Conservation (phyloP, 1,139 yeast species). For the Yamadazyma sp. region DNA sequence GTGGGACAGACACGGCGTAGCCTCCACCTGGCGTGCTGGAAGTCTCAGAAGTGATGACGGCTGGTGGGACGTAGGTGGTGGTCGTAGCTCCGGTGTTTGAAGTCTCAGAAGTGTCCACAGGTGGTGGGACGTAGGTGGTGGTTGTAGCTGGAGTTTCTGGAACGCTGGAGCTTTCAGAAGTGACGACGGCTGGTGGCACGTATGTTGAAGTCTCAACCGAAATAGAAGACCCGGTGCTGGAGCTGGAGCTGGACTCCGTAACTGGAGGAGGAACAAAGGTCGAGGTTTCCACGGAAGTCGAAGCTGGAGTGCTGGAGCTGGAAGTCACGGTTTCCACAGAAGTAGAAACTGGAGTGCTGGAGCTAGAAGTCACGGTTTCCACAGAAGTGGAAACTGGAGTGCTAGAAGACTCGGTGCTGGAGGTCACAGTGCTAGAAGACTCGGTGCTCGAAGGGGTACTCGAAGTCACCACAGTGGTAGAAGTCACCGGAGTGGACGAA, state of each 20-base stretch:
- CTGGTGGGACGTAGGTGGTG: slow-evolving; percentile 3
- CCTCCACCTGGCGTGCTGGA: slow-evolving; percentile 7
- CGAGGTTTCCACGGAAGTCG: slow-evolving; percentile 6
- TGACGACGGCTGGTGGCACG: too few relatives aligned
- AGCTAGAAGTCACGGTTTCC: background rate
- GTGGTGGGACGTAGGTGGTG: too few relatives aligned
- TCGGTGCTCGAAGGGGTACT: slow-evolving; percentile 1
- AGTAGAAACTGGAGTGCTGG: background rate
- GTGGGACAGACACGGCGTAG: slow-evolving; percentile 6
- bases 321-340: background rate
- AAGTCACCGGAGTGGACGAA: slow-evolving; percentile 1
- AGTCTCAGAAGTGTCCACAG: slow-evolving; percentile 1
- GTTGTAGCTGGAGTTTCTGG: slow-evolving; percentile 13
- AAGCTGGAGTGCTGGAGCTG: background rate
- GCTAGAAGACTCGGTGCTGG: slow-evolving; percentile 1
- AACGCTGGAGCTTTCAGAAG: slow-evolving; percentile 28
- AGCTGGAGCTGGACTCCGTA: slow-evolving; percentile 26
- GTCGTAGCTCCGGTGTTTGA: background rate
- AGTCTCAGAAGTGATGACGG: background rate
- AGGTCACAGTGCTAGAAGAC: slow-evolving; percentile 1
- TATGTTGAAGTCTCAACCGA: too few relatives aligned
- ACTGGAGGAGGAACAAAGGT: slow-evolving; percentile 20
- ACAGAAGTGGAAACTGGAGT: slow-evolving; percentile 1
- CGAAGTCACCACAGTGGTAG: slow-evolving; percentile 1
- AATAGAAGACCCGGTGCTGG: too few relatives aligned